These are phyloP conservation scores for Penicillium ochrochloron DNA, from an alignment of 495 filamentous ascomycete species.

Conservation along the genomic window DNA sequence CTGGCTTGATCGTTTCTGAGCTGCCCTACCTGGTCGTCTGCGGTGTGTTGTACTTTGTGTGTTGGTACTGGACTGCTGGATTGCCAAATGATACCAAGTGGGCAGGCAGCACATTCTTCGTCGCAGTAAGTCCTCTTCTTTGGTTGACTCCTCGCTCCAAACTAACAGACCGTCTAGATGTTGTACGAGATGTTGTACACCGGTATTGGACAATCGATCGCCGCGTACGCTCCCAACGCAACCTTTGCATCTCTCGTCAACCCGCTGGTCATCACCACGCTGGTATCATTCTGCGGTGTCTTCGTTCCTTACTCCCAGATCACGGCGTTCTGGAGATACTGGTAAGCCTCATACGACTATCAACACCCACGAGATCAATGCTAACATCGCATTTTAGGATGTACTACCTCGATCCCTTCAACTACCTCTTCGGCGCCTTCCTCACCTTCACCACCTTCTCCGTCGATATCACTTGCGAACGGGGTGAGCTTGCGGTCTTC, in stretches of 20 bases:
- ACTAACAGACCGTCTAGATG: not conserved
- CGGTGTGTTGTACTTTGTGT: slow-evolving; percentile 52
- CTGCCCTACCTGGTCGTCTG: slow-evolving; percentile 57
- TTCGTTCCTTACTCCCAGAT: slow-evolving; percentile 49
- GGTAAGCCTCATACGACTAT: slow-evolving; percentile 14
- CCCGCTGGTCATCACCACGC: slow-evolving; percentile 57
- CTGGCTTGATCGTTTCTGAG: slow-evolving; percentile 55
- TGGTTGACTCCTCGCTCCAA: not conserved
- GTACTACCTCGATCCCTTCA: slow-evolving; percentile 70
- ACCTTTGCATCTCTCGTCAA: slow-evolving; percentile 58
- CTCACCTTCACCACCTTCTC: slow-evolving; percentile 56
- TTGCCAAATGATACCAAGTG: not conserved
- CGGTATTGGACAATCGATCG: slow-evolving; percentile 64
- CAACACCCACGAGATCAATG: slow-evolving; percentile 14
- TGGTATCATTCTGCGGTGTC: slow-evolving; percentile 58
- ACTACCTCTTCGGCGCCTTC: slow-evolving; percentile 66
- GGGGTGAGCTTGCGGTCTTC: slow-evolving; percentile 60
- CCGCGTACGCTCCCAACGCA: slow-evolving; percentile 60
- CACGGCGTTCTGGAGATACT: slow-evolving; percentile 65
- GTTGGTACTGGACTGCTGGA: slow-evolving; percentile 45
- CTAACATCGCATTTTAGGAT: slow-evolving; percentile 28
- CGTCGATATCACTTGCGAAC: slow-evolving; percentile 58
- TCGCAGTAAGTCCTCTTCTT: not conserved
- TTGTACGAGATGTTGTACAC: slow-evolving; percentile 58
- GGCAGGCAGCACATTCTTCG: not conserved